These are phyloP conservation scores for Thelonectria discophora DNA, from an alignment of 2,329 filamentous ascomycete species.

Conservation along the genomic window DNA sequence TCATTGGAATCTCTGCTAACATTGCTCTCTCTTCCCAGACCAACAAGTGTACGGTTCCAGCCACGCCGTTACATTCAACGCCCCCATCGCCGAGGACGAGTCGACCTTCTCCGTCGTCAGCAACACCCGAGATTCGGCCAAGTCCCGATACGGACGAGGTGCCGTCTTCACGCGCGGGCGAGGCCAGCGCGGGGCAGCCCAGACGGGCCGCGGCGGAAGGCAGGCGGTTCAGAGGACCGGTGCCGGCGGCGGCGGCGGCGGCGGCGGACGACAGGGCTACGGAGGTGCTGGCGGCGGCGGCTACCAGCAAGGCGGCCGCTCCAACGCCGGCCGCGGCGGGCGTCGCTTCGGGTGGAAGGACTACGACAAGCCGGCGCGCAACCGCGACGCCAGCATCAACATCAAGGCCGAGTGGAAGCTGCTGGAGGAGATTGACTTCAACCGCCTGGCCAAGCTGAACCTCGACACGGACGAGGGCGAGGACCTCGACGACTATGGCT, in stretches of 20 bases:
- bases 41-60: slow-evolving; percentile 97
- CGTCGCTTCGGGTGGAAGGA: slow-evolving; percentile 98
- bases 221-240: slow-evolving; percentile 76
- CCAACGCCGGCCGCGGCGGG: slow-evolving; percentile 74
- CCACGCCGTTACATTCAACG: slow-evolving; percentile 85
- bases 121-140: slow-evolving; percentile 86
- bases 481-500: slow-evolving; percentile 94
- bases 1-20: slow-evolving; percentile 23
- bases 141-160: slow-evolving; percentile 88
- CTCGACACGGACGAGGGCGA: slow-evolving; percentile 94
- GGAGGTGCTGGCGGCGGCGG: slow-evolving; percentile 55
- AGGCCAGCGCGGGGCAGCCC: slow-evolving; percentile 77
- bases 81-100: slow-evolving; percentile 93
- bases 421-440: slow-evolving; percentile 98
- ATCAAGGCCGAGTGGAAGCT: slow-evolving; percentile 96
- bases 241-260: slow-evolving; percentile 74
- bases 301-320: slow-evolving; percentile 78
- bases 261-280: slow-evolving; percentile 70
- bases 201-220: slow-evolving; percentile 67
- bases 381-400: slow-evolving; percentile 94
- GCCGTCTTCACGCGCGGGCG: slow-evolving; percentile 90
- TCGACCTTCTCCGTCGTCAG: slow-evolving; percentile 98
- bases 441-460: slow-evolving; percentile 93
- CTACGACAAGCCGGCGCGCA: slow-evolving; percentile 96
- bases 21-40: slow-evolving; percentile 60